These are phyloP conservation scores for Globisporangium camurandrum DNA, from an alignment of 352 stramenopile species.

Conservation along the genomic window DNA sequence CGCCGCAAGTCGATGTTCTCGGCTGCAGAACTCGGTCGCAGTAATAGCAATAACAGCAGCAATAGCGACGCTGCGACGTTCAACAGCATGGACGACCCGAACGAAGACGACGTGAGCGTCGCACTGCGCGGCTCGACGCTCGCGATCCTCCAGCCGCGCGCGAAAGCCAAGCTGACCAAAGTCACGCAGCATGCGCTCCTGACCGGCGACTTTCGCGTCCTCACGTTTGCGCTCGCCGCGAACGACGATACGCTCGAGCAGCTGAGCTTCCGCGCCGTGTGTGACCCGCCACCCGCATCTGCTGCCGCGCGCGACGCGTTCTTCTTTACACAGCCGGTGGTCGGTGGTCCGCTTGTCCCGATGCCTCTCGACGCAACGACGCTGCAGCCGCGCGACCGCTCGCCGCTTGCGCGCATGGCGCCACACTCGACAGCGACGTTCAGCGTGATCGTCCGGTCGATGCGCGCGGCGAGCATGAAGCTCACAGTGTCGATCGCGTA, in stretches of 20 bases:
- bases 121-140: conserved; percentile 40
- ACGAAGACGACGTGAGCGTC: conserved; percentile 35
- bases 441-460: conserved; percentile 51
- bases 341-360: conserved; percentile 25
- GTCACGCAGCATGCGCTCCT: conserved; percentile 49
- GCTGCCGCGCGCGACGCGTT: conserved; percentile 32
- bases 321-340: conserved; percentile 42
- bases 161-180: conserved; percentile 51
- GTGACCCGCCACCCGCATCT: conserved; percentile 45
- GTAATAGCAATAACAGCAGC: conserved; percentile 2
- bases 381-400: conserved; percentile 43
- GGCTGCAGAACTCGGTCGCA: conserved; percentile 21
- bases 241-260: conserved; percentile 67
- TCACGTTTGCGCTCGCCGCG: conserved; percentile 47
- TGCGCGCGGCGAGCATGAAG: conserved; percentile 26
- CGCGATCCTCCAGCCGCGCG: conserved; percentile 60
- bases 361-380: conserved; percentile 34
- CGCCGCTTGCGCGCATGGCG: conserved; percentile 28
- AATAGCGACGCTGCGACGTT: not conserved
- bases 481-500: conserved; percentile 53
- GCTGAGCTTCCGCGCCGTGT: conserved; percentile 40
- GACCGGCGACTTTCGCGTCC: conserved; percentile 54
- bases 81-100: conserved; percentile 12
- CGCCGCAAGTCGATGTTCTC: conserved; percentile 77
- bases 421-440: conserved; percentile 36